Conservation (phyloP, 1,139 yeast species). For the Suhomyces panamericanus region DNA sequence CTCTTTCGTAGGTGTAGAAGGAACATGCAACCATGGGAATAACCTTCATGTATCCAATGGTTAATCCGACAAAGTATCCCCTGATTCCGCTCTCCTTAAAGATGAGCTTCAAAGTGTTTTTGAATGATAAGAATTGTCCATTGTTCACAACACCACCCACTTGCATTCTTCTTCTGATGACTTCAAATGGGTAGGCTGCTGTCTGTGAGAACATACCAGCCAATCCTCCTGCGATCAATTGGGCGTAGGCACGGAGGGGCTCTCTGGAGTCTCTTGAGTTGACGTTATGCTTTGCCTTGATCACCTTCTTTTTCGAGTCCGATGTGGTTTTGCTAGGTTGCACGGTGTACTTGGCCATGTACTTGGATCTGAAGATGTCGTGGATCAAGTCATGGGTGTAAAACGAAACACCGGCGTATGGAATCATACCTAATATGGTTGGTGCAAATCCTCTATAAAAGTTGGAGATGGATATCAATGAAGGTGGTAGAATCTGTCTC, state of each 20-base stretch:
- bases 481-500: slow-evolving; percentile 36
- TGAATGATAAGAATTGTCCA: slow-evolving; percentile 59
- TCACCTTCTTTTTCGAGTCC: slow-evolving; percentile 12
- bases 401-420: slow-evolving; percentile 97
- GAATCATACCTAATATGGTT: slow-evolving; percentile 92
- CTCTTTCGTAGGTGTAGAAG: slow-evolving; percentile 88
- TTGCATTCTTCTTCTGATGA: slow-evolving; percentile 91
- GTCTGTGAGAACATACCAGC: slow-evolving; percentile 96
- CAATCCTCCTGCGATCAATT: slow-evolving; percentile 87
- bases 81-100: slow-evolving; percentile 70
- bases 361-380: slow-evolving; percentile 69
- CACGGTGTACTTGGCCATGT: slow-evolving; percentile 59
- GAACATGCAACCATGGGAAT: slow-evolving; percentile 98
- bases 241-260: slow-evolving; percentile 88
- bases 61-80: slow-evolving; percentile 91
- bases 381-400: slow-evolving; percentile 91
- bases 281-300: slow-evolving; percentile 26
- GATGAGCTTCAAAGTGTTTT: slow-evolving; percentile 55
- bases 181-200: slow-evolving; percentile 96
- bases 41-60: slow-evolving; percentile 92
- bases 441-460: slow-evolving; percentile 95
- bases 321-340: slow-evolving; percentile 14
- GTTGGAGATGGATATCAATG: slow-evolving; percentile 53
- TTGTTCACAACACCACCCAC: slow-evolving; percentile 80
- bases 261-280: slow-evolving; percentile 54